A percentile compares a stretch with the other conserved stretches of the same genome.
Conservation (phyloP, 2,329 filamentous ascomycete genomes). For the Colletotrichum aenigma region DNA sequence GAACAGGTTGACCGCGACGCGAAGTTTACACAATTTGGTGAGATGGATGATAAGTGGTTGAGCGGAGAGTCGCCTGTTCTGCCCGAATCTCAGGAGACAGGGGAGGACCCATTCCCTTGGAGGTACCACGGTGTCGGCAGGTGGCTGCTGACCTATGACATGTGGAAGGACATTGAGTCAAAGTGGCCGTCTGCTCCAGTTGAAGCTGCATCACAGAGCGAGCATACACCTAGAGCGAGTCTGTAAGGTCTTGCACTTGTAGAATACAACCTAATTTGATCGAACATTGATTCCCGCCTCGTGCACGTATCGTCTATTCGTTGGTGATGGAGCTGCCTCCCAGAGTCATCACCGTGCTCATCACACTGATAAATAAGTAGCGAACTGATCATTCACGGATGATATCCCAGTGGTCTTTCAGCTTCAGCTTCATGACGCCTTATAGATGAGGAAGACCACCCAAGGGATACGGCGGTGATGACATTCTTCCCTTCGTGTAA, state of each 20-base stretch:
- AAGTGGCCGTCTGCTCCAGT: conserved; percentile 28
- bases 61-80: conserved; percentile 24
- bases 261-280: not conserved
- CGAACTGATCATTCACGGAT: not conserved
- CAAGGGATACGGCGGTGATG: accelerated
- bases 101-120: conserved; percentile 45
- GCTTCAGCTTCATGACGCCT: not conserved
- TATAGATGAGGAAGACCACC: not conserved
- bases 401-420: not conserved
- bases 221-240: not conserved
- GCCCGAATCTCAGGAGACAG: conserved; percentile 32
- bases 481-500: not conserved
- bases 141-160: conserved; percentile 44
- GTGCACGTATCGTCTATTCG: accelerated
- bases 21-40: conserved; percentile 32
- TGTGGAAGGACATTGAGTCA: conserved; percentile 39
- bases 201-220: no score
- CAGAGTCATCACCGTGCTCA: not conserved
- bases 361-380: not conserved
- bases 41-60: conserved; percentile 34
- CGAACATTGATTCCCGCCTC: not conserved
- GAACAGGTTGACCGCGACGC: conserved; percentile 59
- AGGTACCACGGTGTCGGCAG: conserved; percentile 41
- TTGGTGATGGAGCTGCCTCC: not conserved
- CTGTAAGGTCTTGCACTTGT: not conserved